Conservation (phyloP, 495 filamentous ascomycete genomes). For the Penicillium waksmanii region DNA sequence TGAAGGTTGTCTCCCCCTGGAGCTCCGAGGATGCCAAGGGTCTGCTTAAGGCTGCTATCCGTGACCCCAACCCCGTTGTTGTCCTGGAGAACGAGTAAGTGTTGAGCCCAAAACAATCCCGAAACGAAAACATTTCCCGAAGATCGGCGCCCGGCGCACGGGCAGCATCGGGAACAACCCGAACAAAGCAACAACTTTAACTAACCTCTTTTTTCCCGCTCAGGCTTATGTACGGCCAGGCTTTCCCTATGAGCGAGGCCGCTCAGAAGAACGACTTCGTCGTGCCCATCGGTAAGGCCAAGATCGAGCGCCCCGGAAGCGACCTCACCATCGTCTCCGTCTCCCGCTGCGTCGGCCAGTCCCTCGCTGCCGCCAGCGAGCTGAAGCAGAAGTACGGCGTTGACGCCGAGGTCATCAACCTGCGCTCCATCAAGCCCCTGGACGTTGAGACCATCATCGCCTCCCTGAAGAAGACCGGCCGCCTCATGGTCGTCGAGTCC, state of each 20-base stretch:
- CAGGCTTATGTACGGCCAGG: constrained; percentile 86
- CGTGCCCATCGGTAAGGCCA: constrained; percentile 95
- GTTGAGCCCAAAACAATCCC: constrained; percentile 21
- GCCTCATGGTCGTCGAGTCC: constrained; percentile 88
- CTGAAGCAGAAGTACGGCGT: constrained; percentile 96
- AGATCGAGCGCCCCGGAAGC: constrained; percentile 94
- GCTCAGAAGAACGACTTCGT: constrained; percentile 96
- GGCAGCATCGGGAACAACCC: neutral
- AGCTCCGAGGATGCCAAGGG: constrained; percentile 98
- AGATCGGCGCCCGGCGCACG: neutral
- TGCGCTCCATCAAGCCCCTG: constrained; percentile 93
- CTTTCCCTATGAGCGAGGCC: constrained; percentile 94
- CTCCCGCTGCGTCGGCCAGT: constrained; percentile 94
- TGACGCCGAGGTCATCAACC: constrained; percentile 96
- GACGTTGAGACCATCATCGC: constrained; percentile 94
- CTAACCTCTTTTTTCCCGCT: constrained; percentile 20
- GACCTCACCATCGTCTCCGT: constrained; percentile 94
- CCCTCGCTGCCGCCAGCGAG: constrained; percentile 80
- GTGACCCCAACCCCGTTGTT: constrained; percentile 95
- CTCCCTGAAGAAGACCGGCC: constrained; percentile 97
- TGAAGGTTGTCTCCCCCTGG: constrained; percentile 96
- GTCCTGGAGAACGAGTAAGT: constrained; percentile 93
- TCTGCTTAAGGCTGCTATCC: constrained; percentile 94
- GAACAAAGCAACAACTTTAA: neutral
- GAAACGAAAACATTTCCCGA: neutral